A percentile compares a stretch with the other conserved stretches of the same genome.
Evolutionary conservation across 768 basidiomycete genomes (phyloP).

Genomic region (Russula ochroleuca): DNA sequence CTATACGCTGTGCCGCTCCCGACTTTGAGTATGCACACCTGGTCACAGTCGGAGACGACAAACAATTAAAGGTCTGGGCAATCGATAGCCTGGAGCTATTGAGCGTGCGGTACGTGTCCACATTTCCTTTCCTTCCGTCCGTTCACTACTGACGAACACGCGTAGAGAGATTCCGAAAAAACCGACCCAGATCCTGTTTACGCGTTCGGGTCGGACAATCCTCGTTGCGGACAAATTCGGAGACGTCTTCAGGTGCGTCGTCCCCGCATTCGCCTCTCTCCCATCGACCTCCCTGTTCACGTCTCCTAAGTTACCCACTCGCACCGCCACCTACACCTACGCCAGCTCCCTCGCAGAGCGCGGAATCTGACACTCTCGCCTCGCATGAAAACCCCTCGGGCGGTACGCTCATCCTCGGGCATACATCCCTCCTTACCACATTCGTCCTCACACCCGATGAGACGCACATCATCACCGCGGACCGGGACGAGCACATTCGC

Average conservation of each 20-base stretch:
- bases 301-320: constrained; percentile 29
- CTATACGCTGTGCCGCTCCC: constrained; percentile 55
- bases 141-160: constrained; percentile 1
- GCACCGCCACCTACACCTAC: constrained; percentile 12
- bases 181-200: constrained; percentile 65
- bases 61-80: constrained; percentile 71
- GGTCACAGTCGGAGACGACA: constrained; percentile 73
- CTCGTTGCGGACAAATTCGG: constrained; percentile 93
- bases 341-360: constrained; percentile 1
- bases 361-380: constrained; percentile 34
- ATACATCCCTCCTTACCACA: constrained; percentile 78
- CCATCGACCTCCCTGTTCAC: neutral
- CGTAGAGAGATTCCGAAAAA: constrained; percentile 79
- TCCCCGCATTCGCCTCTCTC: constrained; percentile 16
- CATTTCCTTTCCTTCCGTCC: no score
- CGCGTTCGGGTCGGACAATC: constrained; percentile 57
- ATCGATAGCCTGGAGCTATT: constrained; percentile 51
- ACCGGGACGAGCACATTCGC: constrained; percentile 93
- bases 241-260: constrained; percentile 72
- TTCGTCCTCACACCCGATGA: constrained; percentile 66
- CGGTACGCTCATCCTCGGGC: constrained; percentile 75
- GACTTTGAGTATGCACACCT: constrained; percentile 46
- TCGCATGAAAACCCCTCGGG: constrained; percentile 69
- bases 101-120: constrained; percentile 54
- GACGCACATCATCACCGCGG: constrained; percentile 78